Evolutionary conservation across 164 flowering plant genomes (phyloP).

Genomic region (Kingdonia uniflora): DNA sequence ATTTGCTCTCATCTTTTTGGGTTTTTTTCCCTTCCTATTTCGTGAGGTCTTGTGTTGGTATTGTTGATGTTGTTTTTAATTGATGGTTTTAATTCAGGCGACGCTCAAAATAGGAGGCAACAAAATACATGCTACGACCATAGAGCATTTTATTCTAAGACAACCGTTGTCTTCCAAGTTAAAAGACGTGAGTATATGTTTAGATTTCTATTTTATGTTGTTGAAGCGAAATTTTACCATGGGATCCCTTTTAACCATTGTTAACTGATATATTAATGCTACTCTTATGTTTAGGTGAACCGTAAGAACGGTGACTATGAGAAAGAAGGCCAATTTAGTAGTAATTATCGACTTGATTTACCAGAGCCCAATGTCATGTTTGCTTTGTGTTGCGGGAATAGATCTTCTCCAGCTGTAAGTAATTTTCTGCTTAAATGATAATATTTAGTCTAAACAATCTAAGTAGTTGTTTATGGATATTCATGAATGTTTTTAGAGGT

Average conservation of each 20-base stretch:
- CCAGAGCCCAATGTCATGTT: slow-evolving; percentile 67
- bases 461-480: neutral
- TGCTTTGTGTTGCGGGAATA: slow-evolving; percentile 76
- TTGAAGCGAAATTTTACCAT: too few relatives aligned
- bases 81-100: slow-evolving; percentile 40
- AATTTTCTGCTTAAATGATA: too few relatives aligned
- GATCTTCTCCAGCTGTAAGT: slow-evolving; percentile 88
- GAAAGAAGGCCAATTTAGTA: slow-evolving; percentile 32
- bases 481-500: neutral
- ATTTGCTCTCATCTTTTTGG: neutral
- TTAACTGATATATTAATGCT: too few relatives aligned
- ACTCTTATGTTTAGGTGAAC: slow-evolving; percentile 16
- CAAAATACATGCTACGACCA: slow-evolving; percentile 61
- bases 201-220: too few relatives aligned
- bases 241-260: too few relatives aligned
- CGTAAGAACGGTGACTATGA: slow-evolving; percentile 29
- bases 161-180: slow-evolving; percentile 24
- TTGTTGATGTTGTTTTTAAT: too few relatives aligned
- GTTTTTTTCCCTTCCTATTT: neutral
- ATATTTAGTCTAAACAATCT: neutral
- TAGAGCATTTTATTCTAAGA: slow-evolving; percentile 67
- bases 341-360: slow-evolving; percentile 57
- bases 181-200: slow-evolving; percentile 32
- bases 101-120: slow-evolving; percentile 75
- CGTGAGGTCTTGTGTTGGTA: too few relatives aligned